These are phyloP conservation scores for Diaporthe humulicola DNA, from an alignment of 2,329 filamentous ascomycete species.

Conservation along the genomic window DNA sequence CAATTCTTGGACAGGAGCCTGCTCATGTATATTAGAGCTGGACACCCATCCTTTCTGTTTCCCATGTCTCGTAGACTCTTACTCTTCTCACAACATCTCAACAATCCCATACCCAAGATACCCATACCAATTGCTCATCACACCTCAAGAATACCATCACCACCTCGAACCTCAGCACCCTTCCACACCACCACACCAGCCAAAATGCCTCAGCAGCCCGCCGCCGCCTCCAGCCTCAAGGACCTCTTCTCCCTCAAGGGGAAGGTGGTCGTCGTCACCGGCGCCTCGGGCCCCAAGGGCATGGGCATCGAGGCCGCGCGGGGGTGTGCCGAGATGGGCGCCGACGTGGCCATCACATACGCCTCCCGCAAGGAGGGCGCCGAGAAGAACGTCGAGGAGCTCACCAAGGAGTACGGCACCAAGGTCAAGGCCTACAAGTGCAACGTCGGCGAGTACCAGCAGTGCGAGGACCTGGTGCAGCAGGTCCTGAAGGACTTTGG, in stretches of 20 bases:
- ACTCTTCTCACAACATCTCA: conserved; percentile 11
- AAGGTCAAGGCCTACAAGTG: conserved; percentile 74
- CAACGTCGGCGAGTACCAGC: conserved; percentile 66
- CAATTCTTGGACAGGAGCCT: not conserved
- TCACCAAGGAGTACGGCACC: conserved; percentile 74
- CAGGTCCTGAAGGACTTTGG: conserved; percentile 81
- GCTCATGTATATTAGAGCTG: conserved; percentile 24
- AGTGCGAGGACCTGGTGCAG: conserved; percentile 66
- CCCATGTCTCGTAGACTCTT: conserved; percentile 11
- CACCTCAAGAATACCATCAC: not conserved
- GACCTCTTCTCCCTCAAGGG: conserved; percentile 79
- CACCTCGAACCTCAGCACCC: not conserved
- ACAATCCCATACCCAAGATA: conserved; percentile 23
- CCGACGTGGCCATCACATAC: conserved; percentile 78
- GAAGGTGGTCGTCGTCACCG: conserved; percentile 77
- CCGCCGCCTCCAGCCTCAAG: conserved; percentile 68
- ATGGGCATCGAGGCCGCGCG: conserved; percentile 78
- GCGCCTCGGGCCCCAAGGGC: conserved; percentile 75
- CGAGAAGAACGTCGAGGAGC: conserved; percentile 73
- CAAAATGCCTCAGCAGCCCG: conserved; percentile 69
- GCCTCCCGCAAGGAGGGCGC: conserved; percentile 77
- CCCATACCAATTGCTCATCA: not conserved
- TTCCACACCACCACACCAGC: conserved; percentile 1
- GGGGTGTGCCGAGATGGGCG: conserved; percentile 76
- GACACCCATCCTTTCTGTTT: not conserved